phyloP scores from a whole-genome alignment of 1,139 yeast genomes.

The Lodderomyces margitis region DNA sequence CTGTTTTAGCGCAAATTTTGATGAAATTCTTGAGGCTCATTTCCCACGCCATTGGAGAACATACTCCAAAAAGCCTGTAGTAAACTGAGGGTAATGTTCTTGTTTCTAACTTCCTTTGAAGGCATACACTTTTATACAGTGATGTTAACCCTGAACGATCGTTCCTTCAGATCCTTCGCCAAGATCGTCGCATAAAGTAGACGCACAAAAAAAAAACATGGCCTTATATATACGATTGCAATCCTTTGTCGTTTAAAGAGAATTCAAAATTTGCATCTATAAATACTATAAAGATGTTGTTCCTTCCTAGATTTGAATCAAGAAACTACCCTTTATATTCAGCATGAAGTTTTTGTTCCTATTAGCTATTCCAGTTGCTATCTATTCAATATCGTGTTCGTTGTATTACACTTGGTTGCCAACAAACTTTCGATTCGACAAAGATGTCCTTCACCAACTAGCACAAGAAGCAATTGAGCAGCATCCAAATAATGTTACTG shows the following conservation, averaged over 20 bases:
- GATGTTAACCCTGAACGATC: not conserved
- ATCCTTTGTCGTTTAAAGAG: not conserved
- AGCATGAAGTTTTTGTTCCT: slow-evolving; percentile 16
- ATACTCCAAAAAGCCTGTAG: too few relatives aligned
- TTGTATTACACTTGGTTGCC: slow-evolving; percentile 69
- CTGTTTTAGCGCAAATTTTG: too few relatives aligned
- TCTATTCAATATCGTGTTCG: slow-evolving; percentile 35
- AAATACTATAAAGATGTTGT: not conserved
- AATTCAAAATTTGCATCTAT: not conserved
- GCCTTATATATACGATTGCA: not conserved
- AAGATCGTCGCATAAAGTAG: not conserved
- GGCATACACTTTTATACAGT: too few relatives aligned
- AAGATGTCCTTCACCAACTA: slow-evolving; percentile 43
- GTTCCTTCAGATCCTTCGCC: not conserved
- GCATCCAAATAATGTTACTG: slow-evolving; percentile 60
- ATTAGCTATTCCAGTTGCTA: slow-evolving; percentile 21
- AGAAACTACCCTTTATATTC: not conserved
- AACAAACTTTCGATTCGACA: slow-evolving; percentile 56
- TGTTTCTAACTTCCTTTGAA: too few relatives aligned
- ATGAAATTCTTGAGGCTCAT: too few relatives aligned
- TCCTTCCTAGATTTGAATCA: not conserved
- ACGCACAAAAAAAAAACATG: not conserved
- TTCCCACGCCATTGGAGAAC: too few relatives aligned
- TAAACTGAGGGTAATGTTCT: too few relatives aligned
- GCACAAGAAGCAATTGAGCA: slow-evolving; percentile 50